phyloP scores from a whole-genome alignment of 306 rosid genomes.

The Pyrus communis region DNA sequence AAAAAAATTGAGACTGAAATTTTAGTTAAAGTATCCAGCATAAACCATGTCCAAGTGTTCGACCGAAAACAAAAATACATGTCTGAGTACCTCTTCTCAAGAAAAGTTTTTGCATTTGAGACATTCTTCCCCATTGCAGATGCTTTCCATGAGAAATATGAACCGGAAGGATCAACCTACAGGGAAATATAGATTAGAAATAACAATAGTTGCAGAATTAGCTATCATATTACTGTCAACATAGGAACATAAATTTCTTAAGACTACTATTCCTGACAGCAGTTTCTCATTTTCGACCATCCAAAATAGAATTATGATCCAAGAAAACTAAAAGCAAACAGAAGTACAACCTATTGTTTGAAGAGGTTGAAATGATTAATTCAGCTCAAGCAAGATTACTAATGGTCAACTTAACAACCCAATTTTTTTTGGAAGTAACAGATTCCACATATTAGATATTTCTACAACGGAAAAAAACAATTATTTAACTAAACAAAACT shows the following conservation, averaged over 20 bases:
- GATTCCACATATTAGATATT: not conserved
- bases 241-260: not conserved
- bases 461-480: not conserved
- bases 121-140: conserved; percentile 99
- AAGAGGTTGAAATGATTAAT: not conserved
- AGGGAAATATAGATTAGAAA: conserved; percentile 9
- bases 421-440: not conserved
- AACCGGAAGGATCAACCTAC: conserved; percentile 96
- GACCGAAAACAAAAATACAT: not conserved
- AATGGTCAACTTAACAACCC: not conserved
- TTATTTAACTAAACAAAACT: not conserved
- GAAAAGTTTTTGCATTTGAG: conserved; percentile 92
- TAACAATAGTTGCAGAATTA: not conserved
- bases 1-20: not conserved
- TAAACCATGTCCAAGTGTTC: not conserved
- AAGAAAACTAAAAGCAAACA: not conserved
- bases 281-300: not conserved
- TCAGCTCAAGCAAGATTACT: not conserved
- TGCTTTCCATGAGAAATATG: conserved; percentile 96
- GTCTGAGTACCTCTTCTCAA: conserved; percentile 78
- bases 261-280: not conserved
- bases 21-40: not conserved
- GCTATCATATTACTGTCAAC: not conserved
- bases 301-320: not conserved
- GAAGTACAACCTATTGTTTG: not conserved